Conservation (phyloP, 1,284 basidiomycete genomes). For the Pisolithus thermaeus region DNA sequence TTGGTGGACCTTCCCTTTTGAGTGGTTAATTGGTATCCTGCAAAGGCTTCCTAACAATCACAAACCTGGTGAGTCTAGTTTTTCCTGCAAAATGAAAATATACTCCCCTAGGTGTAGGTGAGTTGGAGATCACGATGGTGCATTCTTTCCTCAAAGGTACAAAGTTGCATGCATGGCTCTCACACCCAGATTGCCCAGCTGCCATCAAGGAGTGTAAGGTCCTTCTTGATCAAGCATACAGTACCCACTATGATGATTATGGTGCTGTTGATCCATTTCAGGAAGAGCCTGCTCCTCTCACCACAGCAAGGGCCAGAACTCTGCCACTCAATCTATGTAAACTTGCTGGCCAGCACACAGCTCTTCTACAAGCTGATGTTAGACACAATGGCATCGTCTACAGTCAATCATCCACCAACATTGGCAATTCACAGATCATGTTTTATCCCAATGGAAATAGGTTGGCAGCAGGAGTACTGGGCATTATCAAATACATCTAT, state of each 20-base stretch:
- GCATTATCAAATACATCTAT: too few relatives aligned
- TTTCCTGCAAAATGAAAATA: background rate
- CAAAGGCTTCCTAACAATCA: constrained; percentile 30
- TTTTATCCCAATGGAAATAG: too few relatives aligned
- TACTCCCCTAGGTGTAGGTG: constrained; percentile 12
- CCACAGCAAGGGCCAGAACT: background rate
- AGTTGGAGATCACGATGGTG: constrained; percentile 17
- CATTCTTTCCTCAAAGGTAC: constrained; percentile 5
- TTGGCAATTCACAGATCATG: too few relatives aligned
- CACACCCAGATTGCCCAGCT: background rate
- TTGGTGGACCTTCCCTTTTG: constrained; percentile 30
- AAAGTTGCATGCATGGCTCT: constrained; percentile 5
- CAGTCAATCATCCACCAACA: too few relatives aligned
- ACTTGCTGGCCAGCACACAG: background rate
- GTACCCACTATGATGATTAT: background rate
- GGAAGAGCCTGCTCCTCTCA: too few relatives aligned
- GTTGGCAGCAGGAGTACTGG: too few relatives aligned
- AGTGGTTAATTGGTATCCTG: constrained; percentile 30
- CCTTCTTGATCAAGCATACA: constrained; percentile 1
- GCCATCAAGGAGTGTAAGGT: constrained; percentile 4
- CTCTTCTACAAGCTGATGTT: background rate
- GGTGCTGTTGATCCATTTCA: background rate
- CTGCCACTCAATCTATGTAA: background rate
- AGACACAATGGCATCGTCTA: background rate
- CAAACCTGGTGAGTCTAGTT: constrained; percentile 22